Evolutionary conservation across 2,329 filamentous ascomycete species (phyloP).

Genomic region (Talaromyces funiculosus): DNA sequence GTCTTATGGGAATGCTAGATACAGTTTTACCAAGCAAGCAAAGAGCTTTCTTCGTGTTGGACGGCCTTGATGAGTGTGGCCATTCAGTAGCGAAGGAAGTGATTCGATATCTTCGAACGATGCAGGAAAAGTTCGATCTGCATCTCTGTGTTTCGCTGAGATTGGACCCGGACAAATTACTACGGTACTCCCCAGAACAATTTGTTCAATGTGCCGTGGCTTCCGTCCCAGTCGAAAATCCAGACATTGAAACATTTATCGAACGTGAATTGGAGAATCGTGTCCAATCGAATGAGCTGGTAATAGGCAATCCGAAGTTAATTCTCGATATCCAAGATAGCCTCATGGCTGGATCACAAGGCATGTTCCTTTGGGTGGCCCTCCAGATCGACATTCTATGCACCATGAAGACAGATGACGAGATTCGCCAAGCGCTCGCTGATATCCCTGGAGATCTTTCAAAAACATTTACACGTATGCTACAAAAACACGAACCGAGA

Average conservation of each 20-base stretch:
- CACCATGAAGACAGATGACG: background rate
- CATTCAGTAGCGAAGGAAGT: background rate
- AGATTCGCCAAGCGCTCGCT: background rate
- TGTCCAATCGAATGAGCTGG: background rate
- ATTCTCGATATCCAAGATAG: background rate
- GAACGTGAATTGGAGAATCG: background rate
- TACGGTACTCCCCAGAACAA: background rate
- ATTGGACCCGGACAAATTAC: background rate
- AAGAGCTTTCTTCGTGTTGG: background rate
- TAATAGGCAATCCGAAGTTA: background rate
- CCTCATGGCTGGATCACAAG: background rate
- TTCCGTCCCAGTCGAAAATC: background rate
- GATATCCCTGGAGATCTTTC: slow-evolving; percentile 4
- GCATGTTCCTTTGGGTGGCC: slow-evolving; percentile 1
- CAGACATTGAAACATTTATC: background rate
- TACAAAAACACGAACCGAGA: background rate
- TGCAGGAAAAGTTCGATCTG: background rate
- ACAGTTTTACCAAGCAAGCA: background rate
- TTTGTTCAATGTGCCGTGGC: background rate
- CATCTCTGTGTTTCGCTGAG: background rate
- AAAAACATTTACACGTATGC: background rate
- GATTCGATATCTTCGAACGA: background rate
- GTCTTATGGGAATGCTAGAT: background rate
- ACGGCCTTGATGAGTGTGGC: slow-evolving; percentile 7
- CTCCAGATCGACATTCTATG: background rate